Evolutionary conservation across 2,329 filamentous ascomycete genomes (phyloP).

Genomic region (Alternaria viburni): DNA sequence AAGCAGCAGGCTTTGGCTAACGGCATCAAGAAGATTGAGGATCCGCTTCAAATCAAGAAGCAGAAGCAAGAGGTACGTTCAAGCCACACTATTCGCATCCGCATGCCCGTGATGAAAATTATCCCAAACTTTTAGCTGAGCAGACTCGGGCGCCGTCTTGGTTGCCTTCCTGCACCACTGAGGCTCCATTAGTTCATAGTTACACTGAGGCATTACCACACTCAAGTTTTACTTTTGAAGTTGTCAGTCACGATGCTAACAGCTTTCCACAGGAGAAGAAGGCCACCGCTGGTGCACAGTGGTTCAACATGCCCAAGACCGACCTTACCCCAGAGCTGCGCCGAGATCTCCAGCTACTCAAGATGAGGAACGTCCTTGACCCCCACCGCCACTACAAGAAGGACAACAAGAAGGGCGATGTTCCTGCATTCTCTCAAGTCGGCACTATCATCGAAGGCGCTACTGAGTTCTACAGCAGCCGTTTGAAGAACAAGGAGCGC

Average conservation of each 20-base stretch:
- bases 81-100: neutral
- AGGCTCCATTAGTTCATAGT: slow-evolving; percentile 73
- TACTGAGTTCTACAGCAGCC: slow-evolving; percentile 82
- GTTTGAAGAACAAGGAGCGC: slow-evolving; percentile 84
- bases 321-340: slow-evolving; percentile 84
- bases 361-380: slow-evolving; percentile 88
- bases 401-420: slow-evolving; percentile 70
- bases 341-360: slow-evolving; percentile 85
- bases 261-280: slow-evolving; percentile 58
- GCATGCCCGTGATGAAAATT: slow-evolving; percentile 73
- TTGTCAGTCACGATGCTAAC: slow-evolving; percentile 24
- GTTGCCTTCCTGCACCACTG: slow-evolving; percentile 74
- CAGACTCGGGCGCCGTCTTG: slow-evolving; percentile 80
- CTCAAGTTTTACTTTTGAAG: slow-evolving; percentile 10
- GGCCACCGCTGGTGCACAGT: slow-evolving; percentile 76
- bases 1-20: slow-evolving; percentile 57
- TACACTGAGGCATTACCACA: slow-evolving; percentile 67
- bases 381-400: slow-evolving; percentile 93
- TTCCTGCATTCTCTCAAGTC: slow-evolving; percentile 85
- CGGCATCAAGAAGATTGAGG: slow-evolving; percentile 60
- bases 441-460: slow-evolving; percentile 88
- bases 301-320: slow-evolving; percentile 89
- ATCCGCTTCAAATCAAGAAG: slow-evolving; percentile 56
- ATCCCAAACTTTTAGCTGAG: slow-evolving; percentile 74
- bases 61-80: slow-evolving; percentile 59